Conservation (phyloP, 805 yeast genomes). For the Candida sithepensis region DNA sequence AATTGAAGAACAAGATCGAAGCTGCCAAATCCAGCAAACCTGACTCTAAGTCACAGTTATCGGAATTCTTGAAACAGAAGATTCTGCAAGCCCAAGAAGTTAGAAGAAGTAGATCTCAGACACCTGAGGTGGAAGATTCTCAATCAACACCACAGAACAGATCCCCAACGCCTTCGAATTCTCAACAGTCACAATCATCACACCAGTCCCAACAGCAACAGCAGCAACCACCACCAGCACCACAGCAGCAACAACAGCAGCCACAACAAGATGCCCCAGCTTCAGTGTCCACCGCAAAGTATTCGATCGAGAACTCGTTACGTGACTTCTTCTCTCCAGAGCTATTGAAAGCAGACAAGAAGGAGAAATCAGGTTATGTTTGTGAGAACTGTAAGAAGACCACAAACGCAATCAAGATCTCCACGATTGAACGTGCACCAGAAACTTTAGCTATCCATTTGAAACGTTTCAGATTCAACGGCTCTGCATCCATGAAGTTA, state of each 20-base stretch:
- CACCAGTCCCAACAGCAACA: conserved; percentile 5
- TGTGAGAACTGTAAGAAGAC: conserved; percentile 82
- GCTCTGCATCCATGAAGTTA: conserved; percentile 71
- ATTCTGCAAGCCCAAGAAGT: conserved; percentile 26
- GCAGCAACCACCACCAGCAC: conserved; percentile 1
- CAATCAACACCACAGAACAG: conserved; percentile 2
- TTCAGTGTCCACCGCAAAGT: conserved; percentile 30
- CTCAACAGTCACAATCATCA: conserved; percentile 1
- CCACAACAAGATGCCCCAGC: not conserved
- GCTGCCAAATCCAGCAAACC: conserved; percentile 23
- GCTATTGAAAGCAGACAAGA: conserved; percentile 60
- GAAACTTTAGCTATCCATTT: conserved; percentile 84
- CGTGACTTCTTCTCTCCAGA: conserved; percentile 83
- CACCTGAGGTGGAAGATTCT: conserved; percentile 18
- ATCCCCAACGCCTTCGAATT: not conserved
- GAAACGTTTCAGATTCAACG: conserved; percentile 87
- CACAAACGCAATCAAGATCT: conserved; percentile 74
- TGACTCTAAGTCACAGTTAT: conserved; percentile 22
- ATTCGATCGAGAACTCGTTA: conserved; percentile 71
- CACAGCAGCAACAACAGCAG: conserved; percentile 2
- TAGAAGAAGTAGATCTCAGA: conserved; percentile 23
- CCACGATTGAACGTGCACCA: conserved; percentile 76
- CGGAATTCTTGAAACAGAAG: conserved; percentile 28
- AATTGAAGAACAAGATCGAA: conserved; percentile 26
- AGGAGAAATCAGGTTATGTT: conserved; percentile 72